Percentiles rank a stretch among this genome's conserved stretches.
Conservation (phyloP, 1,284 basidiomycete genomes). For the Cryptococcus sp. region DNA sequence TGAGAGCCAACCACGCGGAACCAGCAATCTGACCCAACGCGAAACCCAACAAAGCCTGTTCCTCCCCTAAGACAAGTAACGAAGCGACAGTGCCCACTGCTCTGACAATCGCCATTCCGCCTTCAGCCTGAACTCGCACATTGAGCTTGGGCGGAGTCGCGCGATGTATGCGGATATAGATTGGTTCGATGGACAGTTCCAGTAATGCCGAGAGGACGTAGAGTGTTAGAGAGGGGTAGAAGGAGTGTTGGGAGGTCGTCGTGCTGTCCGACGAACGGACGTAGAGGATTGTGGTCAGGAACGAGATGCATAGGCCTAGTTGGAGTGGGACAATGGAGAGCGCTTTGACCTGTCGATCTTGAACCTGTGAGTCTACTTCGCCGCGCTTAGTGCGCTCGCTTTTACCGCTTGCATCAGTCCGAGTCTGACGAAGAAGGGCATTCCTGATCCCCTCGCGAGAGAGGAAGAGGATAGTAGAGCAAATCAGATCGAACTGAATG, state of each 20-base stretch:
- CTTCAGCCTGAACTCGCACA: constrained; percentile 78
- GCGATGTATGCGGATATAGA: constrained; percentile 75
- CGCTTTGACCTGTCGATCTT: constrained; percentile 18
- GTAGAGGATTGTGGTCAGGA: constrained; percentile 60
- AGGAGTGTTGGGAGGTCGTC: constrained; percentile 65
- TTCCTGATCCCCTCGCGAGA: constrained; percentile 88
- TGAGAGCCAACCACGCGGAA: constrained; percentile 54
- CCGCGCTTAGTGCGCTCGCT: not conserved
- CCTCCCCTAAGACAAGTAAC: constrained; percentile 58
- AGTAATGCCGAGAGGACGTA: constrained; percentile 73
- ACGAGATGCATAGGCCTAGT: constrained; percentile 63
- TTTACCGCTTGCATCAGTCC: not conserved
- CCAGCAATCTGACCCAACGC: constrained; percentile 77
- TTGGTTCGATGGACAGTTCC: constrained; percentile 79
- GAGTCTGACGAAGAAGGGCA: constrained; percentile 61
- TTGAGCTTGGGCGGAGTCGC: constrained; percentile 59
- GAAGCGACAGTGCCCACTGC: constrained; percentile 66
- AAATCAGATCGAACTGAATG: constrained; percentile 81
- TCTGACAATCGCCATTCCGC: constrained; percentile 72
- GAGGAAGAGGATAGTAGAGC: constrained; percentile 87
- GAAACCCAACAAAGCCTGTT: constrained; percentile 72
- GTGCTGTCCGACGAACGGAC: constrained; percentile 57
- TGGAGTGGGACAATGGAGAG: constrained; percentile 54
- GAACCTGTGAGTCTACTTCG: too few relatives aligned
- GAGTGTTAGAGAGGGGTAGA: constrained; percentile 63